Base-by-base conservation (phyloP, 345 rosid species). In the Trapa bicornis region DNA sequence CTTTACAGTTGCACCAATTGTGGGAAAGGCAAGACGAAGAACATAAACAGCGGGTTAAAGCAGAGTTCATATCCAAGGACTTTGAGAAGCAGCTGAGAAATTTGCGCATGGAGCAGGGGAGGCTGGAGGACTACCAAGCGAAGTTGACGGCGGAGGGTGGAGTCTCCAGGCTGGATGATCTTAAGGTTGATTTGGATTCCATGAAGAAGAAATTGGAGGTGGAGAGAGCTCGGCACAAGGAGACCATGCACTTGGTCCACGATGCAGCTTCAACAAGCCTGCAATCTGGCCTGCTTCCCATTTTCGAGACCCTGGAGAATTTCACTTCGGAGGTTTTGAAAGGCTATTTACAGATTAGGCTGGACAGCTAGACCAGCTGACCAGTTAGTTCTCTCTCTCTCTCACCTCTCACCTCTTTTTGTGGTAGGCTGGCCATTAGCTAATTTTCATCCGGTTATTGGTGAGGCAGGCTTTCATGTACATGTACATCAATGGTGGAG, bases 1-100 rank as follows among this genome's bases (percentile, higher is more conserved):
- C 95, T 50, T 79, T 83, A 2, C 80, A 76, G 65, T 73, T 94
- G 45, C 99, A 77, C 64, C 84, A 83, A 62, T 70, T 88, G 50
- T 91, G 97, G 96, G 97, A 91, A 74, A 86, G 83, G 62, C 97
- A 91, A 70, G 96, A 86, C 14, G 96, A 87, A 76, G 97, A 88
- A 79, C 90, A 84, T 72, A 83, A 78, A 0, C 94, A 80, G 70
- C 81, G 96, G 80, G 79, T 75, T 67, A 90, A 79, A 82, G 92
- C 98, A n/a, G 96, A 90, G 61, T 83, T 80, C 68, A 76, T 85
- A 33, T 83, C 89, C 0, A 92, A 81, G 76, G 97, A 90, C 79
- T 84, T 85, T 48, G 97, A 93, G 84, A 84, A 84, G 75, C 83
- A 75, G 71, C 79, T 88, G 12, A 85, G 77, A 66, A 81, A 75